Conservation (phyloP, 148 eudicot genomes). For the Mesembryanthemum crystallinum region DNA sequence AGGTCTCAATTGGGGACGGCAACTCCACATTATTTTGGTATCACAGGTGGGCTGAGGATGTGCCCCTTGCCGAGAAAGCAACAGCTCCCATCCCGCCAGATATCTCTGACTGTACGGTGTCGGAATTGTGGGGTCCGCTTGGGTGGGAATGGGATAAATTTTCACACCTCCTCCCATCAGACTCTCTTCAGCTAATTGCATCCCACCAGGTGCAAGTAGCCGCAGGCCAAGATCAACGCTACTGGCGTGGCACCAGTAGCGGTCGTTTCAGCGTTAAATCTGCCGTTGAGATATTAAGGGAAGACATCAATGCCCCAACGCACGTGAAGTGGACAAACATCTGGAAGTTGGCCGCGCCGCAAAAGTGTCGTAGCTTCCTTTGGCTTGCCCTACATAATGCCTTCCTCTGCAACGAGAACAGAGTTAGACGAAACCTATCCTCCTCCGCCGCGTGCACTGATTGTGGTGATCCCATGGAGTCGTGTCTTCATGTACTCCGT, state of each 20-base stretch:
- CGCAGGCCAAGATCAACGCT: neutral
- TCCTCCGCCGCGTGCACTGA: neutral
- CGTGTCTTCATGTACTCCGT: neutral
- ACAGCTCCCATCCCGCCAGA: neutral
- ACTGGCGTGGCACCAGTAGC: neutral
- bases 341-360: neutral
- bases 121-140: neutral
- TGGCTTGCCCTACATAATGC: neutral
- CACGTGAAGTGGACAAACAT: neutral
- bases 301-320: neutral
- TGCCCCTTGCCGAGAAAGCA: neutral
- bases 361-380: neutral
- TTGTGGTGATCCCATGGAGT: neutral
- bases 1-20: neutral
- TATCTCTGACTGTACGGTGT: neutral
- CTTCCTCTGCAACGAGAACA: neutral
- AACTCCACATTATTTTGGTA: neutral
- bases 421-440: neutral
- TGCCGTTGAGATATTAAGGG: neutral
- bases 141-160: neutral
- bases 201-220: neutral
- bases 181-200: neutral
- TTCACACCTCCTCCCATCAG: neutral
- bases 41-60: neutral
- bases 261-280: neutral